Conservation (phyloP, 2,329 filamentous ascomycete genomes). For the Volutella citrinella region DNA sequence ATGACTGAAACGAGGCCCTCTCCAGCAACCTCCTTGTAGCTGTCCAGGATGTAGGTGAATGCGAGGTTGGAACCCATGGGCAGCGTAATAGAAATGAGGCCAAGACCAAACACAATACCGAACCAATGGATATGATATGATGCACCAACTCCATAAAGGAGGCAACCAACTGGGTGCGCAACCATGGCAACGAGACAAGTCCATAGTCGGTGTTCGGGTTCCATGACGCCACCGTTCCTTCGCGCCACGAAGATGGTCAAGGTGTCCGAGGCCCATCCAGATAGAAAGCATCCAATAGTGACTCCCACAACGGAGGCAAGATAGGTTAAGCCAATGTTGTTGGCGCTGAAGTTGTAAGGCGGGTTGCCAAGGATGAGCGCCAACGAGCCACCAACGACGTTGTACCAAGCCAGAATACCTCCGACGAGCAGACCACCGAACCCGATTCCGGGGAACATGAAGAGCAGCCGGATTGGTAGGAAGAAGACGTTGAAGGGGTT, state of each 20-base stretch:
- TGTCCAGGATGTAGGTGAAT: constrained; percentile 22
- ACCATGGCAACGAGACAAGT: constrained; percentile 17
- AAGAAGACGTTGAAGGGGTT: constrained; percentile 18
- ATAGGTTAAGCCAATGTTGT: constrained; percentile 18
- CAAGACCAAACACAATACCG: constrained; percentile 20
- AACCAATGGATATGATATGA: constrained; percentile 22
- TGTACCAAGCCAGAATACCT: constrained; percentile 22
- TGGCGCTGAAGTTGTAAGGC: constrained; percentile 22
- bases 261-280: constrained; percentile 19
- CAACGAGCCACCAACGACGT: constrained; percentile 18
- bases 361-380: constrained; percentile 19
- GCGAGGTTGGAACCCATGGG: constrained; percentile 19
- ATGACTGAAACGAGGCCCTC: constrained; percentile 19
- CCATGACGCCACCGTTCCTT: constrained; percentile 21
- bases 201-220: constrained; percentile 25
- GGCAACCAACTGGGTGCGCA: constrained; percentile 19
- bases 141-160: constrained; percentile 21
- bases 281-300: constrained; percentile 20
- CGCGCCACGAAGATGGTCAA: constrained; percentile 17
- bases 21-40: constrained; percentile 23
- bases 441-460: constrained; percentile 17
- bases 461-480: constrained; percentile 11
- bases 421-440: constrained; percentile 21
- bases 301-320: constrained; percentile 18
- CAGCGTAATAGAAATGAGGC: constrained; percentile 18